A percentile compares a stretch with the other conserved stretches of the same genome.
These are phyloP conservation scores for Scortechinia acanthostroma DNA, from an alignment of 2,329 filamentous ascomycete species.

Conservation along the genomic window DNA sequence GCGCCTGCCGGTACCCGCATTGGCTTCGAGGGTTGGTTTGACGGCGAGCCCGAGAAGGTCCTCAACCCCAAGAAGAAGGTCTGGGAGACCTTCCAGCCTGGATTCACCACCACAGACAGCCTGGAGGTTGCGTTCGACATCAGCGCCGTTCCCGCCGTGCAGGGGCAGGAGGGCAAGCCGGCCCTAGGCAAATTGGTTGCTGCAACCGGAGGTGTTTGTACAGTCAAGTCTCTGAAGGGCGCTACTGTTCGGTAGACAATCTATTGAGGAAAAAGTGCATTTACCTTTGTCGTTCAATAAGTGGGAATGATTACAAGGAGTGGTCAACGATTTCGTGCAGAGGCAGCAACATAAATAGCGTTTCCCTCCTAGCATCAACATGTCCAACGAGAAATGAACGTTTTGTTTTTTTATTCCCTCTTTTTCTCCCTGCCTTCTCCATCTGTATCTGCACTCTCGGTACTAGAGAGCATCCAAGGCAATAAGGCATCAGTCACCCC, in stretches of 20 bases:
- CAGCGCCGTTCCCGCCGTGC: conserved; percentile 52
- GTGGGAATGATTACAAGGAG: no score
- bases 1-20: conserved; percentile 79
- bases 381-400: no score
- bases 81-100: conserved; percentile 93
- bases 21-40: conserved; percentile 81
- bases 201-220: conserved; percentile 72
- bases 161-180: conserved; percentile 55
- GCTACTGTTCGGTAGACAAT: conserved; percentile 78
- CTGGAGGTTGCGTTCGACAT: conserved; percentile 85
- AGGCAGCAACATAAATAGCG: no score
- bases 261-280: background rate
- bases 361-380: no score
- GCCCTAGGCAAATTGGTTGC: conserved; percentile 67
- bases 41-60: conserved; percentile 83
- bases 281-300: no score
- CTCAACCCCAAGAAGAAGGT: conserved; percentile 99
- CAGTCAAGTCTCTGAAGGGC: conserved; percentile 71
- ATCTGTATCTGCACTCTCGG: no score
- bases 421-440: no score
- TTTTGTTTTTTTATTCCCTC: no score
- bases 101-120: conserved; percentile 79
- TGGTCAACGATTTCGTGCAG: no score
- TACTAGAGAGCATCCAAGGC: no score
- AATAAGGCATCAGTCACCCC: no score